phyloP scores from a whole-genome alignment of 2,329 filamentous ascomycete species.

The Hymenoscyphus repandus region DNA sequence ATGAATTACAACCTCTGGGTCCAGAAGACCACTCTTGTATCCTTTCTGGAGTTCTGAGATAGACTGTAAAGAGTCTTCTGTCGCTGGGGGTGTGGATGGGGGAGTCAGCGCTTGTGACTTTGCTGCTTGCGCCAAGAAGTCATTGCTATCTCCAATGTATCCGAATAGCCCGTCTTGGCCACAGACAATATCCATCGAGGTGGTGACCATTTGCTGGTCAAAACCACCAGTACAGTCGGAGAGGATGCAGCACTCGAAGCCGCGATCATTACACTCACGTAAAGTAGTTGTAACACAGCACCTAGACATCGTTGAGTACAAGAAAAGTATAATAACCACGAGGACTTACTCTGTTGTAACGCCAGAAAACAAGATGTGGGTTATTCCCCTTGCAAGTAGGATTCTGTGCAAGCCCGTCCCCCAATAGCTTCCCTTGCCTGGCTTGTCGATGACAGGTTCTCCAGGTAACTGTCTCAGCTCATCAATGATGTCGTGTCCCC shows the following conservation, averaged over 20 bases:
- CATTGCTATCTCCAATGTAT: conserved; percentile 38
- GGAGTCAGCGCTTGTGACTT: conserved; percentile 20
- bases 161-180: conserved; percentile 48
- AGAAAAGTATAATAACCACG: background rate
- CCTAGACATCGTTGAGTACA: conserved; percentile 17
- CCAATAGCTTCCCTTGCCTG: conserved; percentile 52
- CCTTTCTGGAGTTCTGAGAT: conserved; percentile 38
- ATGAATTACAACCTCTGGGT: conserved; percentile 39
- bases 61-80: conserved; percentile 20
- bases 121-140: conserved; percentile 33
- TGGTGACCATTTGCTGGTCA: conserved; percentile 39
- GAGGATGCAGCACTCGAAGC: conserved; percentile 52
- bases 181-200: conserved; percentile 45
- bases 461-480: conserved; percentile 32
- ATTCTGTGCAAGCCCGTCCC: conserved; percentile 48
- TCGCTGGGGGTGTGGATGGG: conserved; percentile 21
- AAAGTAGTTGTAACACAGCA: conserved; percentile 52
- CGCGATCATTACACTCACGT: conserved; percentile 54
- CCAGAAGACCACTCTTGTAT: conserved; percentile 39
- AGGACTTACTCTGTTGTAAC: conserved; percentile 47
- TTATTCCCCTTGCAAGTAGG: conserved; percentile 49
- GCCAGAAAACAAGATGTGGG: conserved; percentile 51
- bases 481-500: conserved; percentile 51
- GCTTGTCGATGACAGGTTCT: conserved; percentile 32
- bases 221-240: conserved; percentile 45